Evolutionary conservation across 495 filamentous ascomycete genomes (phyloP), one percentile per base, ranked within the genome.

Genomic region (Beverwykella pulmonaria): DNA sequence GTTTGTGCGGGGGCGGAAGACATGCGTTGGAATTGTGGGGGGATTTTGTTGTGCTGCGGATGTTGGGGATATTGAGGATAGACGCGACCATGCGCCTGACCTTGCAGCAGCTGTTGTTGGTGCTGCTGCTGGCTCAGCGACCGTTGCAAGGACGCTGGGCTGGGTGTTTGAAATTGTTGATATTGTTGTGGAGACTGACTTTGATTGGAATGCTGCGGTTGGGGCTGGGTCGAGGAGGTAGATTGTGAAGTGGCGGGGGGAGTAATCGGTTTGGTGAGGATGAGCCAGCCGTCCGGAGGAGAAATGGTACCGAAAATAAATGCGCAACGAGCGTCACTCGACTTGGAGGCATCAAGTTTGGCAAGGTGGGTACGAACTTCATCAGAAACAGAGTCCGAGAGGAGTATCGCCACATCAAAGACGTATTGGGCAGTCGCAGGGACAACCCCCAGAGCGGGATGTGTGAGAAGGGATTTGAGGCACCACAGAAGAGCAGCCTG

Each of bases 241-340:
- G 52, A 1, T n/a, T 65, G 55, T 30, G 20, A 20, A 30, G 34
- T 54, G 8, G 54, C 3, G n/a, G 57, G 0, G 15, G 34, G 39
- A 8, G 52, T 15, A 30, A 54, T 20, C 1, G 64, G 58, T 26
- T 36, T 66, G 6, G 59, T 61, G 46, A 76, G 48, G 47, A 56
- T 61, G 27, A 78, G 70, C 74, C 76, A 77, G 14, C 64, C 64
- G 46, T 77, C 75, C 0, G 63, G 53, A 4, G 54, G 55, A 44
- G 39, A 10, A 12, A 56, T 15, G 14, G 48, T 52, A 44, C 75
- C 75, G 32, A 77, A 72, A 44, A 79, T 59, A 44, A 74, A 76
- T 14, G 53, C 56, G 9, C 74, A 53, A 9, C 70, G 73, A 5
- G 70, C n/a, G 15, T 46, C 27, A n/a, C 30, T 8, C 1, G 55